phyloP scores from a whole-genome alignment of 176 grass and related monocot species.

The Puccinellia tenuiflora region DNA sequence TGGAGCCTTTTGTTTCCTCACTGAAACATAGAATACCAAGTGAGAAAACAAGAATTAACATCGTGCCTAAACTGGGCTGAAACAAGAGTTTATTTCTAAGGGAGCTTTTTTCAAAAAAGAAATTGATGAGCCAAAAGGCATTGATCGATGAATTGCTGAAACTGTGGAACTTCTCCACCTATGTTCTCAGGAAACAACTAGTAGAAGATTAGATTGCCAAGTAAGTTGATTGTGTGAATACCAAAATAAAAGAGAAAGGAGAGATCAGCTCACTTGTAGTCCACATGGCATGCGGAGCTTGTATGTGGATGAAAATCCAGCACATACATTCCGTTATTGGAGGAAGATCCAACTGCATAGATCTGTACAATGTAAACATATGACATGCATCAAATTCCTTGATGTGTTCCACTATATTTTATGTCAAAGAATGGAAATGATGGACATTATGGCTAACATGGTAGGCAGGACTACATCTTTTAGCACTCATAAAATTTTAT shows the following conservation, averaged over 20 bases:
- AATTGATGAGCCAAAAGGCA: not conserved
- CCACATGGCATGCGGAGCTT: constrained; percentile 73
- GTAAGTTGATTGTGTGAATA: not conserved
- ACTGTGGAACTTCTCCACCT: not conserved
- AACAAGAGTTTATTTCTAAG: not conserved
- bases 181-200: not conserved
- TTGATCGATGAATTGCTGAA: not conserved
- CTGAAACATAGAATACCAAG: constrained; percentile 40
- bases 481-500: not conserved
- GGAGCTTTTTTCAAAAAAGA: not conserved
- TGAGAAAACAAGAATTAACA: constrained; percentile 14
- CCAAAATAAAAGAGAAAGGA: constrained; percentile 1
- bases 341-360: constrained; percentile 81
- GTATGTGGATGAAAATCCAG: constrained; percentile 78
- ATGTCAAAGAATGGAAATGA: not conserved
- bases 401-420: not conserved
- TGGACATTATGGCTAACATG: not conserved
- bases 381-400: constrained; percentile 6
- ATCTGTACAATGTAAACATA: constrained; percentile 40
- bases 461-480: not conserved
- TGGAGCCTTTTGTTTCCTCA: constrained; percentile 37
- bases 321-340: constrained; percentile 58
- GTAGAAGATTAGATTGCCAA: not conserved
- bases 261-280: constrained; percentile 61
- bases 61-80: not conserved